phyloP scores from a whole-genome alignment of 1,139 yeast species.

The Candida tropicalis region DNA sequence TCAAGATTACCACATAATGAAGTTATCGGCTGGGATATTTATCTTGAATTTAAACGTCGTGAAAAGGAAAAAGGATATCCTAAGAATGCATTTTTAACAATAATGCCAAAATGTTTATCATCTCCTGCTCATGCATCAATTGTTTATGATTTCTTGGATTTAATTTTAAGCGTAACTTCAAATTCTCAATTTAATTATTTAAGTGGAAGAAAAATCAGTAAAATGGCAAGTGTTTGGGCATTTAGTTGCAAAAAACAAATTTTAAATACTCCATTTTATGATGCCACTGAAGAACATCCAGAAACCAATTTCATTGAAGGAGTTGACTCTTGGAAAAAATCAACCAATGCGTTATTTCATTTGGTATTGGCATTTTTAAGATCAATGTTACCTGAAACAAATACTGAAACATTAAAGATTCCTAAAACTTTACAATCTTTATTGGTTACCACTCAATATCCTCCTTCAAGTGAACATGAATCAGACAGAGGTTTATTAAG shows the following conservation, averaged over 20 bases:
- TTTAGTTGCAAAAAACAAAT: constrained; percentile 42
- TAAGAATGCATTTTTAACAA: constrained; percentile 70
- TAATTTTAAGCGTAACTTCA: constrained; percentile 78
- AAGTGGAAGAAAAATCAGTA: constrained; percentile 77
- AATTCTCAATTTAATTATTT: constrained; percentile 78
- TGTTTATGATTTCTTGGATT: constrained; percentile 82
- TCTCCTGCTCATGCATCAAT: constrained; percentile 90
- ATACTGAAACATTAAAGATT: constrained; percentile 55
- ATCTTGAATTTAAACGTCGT: constrained; percentile 64
- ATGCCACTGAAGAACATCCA: constrained; percentile 36
- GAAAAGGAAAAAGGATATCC: constrained; percentile 70
- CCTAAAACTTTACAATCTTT: constrained; percentile 68
- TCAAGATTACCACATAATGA: constrained; percentile 79
- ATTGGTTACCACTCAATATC: constrained; percentile 64
- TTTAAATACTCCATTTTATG: constrained; percentile 37
- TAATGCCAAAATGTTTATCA: constrained; percentile 81
- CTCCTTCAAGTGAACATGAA: constrained; percentile 54
- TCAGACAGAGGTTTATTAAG: constrained; percentile 29
- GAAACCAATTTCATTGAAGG: constrained; percentile 67
- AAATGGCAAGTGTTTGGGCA: constrained; percentile 90
- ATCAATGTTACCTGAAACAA: constrained; percentile 73
- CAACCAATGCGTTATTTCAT: constrained; percentile 87
- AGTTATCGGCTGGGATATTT: constrained; percentile 84
- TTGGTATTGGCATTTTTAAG: constrained; percentile 74
- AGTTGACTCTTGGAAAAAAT: constrained; percentile 73